Percentiles rank a stretch among this genome's conserved stretches.
phyloP scores from a whole-genome alignment of 768 basidiomycete species.

The Sarcomyxa edulis region DNA sequence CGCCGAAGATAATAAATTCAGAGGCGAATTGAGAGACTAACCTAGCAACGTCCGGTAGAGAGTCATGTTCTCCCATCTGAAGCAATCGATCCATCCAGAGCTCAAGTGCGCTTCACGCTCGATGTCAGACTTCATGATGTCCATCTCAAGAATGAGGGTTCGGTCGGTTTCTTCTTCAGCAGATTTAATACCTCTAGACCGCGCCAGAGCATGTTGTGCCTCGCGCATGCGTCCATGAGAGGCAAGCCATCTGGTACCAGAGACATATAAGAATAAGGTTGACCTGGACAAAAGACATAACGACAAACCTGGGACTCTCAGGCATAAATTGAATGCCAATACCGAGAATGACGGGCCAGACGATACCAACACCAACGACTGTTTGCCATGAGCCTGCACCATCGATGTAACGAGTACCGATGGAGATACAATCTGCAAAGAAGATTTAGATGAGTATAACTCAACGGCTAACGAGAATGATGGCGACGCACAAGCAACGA shows the following conservation, averaged over 20 bases:
- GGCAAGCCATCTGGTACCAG: too few relatives aligned
- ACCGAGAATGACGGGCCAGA: conserved; percentile 60
- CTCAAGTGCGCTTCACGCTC: conserved; percentile 40
- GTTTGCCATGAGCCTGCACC: conserved; percentile 56
- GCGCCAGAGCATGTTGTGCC: conserved; percentile 42
- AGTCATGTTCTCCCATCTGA: conserved; percentile 47
- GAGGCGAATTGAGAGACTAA: conserved; percentile 11
- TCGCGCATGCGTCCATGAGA: conserved; percentile 39
- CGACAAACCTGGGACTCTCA: conserved; percentile 59
- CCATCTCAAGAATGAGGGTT: conserved; percentile 41
- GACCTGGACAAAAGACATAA: conserved; percentile 18
- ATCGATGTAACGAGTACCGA: conserved; percentile 50
- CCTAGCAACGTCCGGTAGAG: conserved; percentile 60
- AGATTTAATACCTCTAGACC: conserved; percentile 39
- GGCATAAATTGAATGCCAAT: conserved; percentile 68
- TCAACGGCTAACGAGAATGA: conserved; percentile 2
- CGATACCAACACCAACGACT: conserved; percentile 53
- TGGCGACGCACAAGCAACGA: conserved; percentile 48
- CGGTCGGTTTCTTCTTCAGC: conserved; percentile 32
- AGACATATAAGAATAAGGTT: conserved; percentile 2
- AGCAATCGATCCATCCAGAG: conserved; percentile 68
- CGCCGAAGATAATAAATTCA: background rate
- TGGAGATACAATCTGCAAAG: conserved; percentile 54
- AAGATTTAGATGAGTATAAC: too few relatives aligned
- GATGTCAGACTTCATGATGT: conserved; percentile 50